These are phyloP conservation scores for button mushroom (Agaricus bisporus) DNA, from an alignment of 768 basidiomycete genomes.

Conservation along the genomic window DNA sequence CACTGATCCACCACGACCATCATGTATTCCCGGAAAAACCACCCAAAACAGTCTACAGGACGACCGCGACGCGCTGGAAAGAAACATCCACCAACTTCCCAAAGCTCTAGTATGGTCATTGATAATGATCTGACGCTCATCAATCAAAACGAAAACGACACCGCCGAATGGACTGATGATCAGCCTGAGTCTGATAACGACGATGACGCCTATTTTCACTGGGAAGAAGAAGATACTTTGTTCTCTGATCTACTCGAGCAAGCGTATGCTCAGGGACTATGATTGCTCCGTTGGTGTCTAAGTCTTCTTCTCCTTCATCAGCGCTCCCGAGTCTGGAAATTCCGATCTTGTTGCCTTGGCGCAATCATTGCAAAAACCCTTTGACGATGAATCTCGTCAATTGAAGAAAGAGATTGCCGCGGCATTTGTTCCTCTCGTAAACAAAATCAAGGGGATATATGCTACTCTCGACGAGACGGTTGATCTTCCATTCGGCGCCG, in stretches of 20 bases:
- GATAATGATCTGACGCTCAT: slow-evolving; percentile 11
- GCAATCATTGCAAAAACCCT: slow-evolving; percentile 36
- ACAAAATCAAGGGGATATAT: slow-evolving; percentile 38
- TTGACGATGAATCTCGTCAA: slow-evolving; percentile 30
- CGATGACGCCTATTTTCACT: slow-evolving; percentile 28
- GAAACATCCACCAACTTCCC: background rate
- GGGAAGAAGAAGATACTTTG: slow-evolving; percentile 49
- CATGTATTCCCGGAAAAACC: slow-evolving; percentile 11
- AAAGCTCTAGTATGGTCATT: background rate
- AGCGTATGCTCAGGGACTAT: slow-evolving; percentile 22
- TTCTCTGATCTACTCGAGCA: slow-evolving; percentile 43
- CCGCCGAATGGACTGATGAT: slow-evolving; percentile 15
- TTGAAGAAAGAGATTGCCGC: slow-evolving; percentile 35
- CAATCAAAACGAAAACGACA: slow-evolving; percentile 12
- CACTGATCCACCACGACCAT: slow-evolving; percentile 13
- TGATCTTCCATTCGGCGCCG: slow-evolving; percentile 32
- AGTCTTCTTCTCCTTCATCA: slow-evolving; percentile 12
- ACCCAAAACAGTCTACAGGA: background rate
- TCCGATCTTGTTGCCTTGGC: slow-evolving; percentile 29
- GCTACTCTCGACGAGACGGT: slow-evolving; percentile 29
- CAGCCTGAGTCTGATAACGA: slow-evolving; percentile 21
- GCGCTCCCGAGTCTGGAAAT: slow-evolving; percentile 22
- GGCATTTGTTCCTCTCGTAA: slow-evolving; percentile 40
- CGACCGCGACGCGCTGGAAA: background rate
- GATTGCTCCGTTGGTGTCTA: slow-evolving; percentile 13